Conservation (phyloP, 225 moss, liverwort and hornwort genomes). For the Asterella californica region DNA sequence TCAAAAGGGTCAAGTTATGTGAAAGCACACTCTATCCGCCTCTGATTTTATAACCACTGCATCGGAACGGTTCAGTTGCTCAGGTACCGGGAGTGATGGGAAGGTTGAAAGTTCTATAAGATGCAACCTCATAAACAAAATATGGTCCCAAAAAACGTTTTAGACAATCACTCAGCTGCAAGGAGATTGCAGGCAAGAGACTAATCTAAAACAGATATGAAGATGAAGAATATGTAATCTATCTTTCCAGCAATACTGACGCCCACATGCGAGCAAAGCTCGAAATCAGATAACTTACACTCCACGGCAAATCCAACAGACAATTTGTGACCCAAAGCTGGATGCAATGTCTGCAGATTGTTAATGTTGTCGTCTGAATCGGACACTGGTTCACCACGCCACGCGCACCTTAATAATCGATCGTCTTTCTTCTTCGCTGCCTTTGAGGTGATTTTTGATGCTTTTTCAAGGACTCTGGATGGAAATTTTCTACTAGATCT, state of each 20-base stretch:
- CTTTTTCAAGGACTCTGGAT: neutral
- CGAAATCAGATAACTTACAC: conserved; percentile 49
- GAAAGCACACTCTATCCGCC: no score
- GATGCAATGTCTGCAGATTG: conserved; percentile 27
- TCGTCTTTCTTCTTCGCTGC: neutral
- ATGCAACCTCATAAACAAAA: neutral
- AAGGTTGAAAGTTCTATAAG: neutral
- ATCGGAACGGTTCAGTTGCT: no score
- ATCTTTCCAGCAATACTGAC: conserved; percentile 52
- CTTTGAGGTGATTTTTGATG: conserved; percentile 2
- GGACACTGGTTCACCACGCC: conserved; percentile 19
- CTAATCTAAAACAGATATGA: neutral
- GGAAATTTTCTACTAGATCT: no score
- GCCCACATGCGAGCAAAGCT: conserved; percentile 55
- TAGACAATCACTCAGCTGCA: no score
- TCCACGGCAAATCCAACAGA: conserved; percentile 35
- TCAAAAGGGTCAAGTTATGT: neutral
- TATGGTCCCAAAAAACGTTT: neutral
- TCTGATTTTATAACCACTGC: no score
- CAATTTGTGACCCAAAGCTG: conserved; percentile 10
- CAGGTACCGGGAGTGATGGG: no score
- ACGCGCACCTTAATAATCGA: conserved; percentile 16
- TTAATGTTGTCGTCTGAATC: conserved; percentile 18
- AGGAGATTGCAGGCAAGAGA: no score
- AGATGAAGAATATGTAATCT: neutral